Percentiles rank a stretch among this genome's conserved stretches.
These are phyloP conservation scores for Diutina catenulata DNA, from an alignment of 1,139 yeast genomes.

Conservation along the genomic window DNA sequence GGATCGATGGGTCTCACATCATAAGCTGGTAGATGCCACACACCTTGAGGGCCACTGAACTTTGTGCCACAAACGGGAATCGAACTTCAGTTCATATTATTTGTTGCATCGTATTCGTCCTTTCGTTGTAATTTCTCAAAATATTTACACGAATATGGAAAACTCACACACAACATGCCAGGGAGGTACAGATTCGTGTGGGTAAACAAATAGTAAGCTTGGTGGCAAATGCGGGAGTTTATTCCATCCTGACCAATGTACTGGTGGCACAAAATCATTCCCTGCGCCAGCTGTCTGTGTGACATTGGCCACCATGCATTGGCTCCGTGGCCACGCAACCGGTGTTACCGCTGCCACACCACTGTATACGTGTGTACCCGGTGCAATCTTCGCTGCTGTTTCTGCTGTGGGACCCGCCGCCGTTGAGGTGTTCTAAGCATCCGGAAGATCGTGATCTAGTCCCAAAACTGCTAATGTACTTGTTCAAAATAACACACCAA, in stretches of 20 bases:
- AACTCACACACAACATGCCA: no score
- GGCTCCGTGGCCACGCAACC: not conserved
- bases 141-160: not conserved
- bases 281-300: not conserved
- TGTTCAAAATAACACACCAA: no score
- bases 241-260: not conserved
- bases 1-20: no score
- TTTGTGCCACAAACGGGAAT: no score
- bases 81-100: no score
- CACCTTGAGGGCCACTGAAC: no score
- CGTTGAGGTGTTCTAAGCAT: no score
- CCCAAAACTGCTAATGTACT: no score
- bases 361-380: not conserved
- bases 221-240: not conserved
- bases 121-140: not conserved
- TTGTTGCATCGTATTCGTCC: not conserved
- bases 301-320: constrained; percentile 4
- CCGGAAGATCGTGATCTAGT: no score
- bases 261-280: not conserved
- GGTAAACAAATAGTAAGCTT: no score
- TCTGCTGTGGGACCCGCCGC: constrained; percentile 5
- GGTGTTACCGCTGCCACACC: not conserved
- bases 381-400: not conserved
- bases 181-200: no score
- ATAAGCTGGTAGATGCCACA: no score